phyloP scores from a whole-genome alignment of 192 early-diverging fungal species.

The Obelidium mucronatum region DNA sequence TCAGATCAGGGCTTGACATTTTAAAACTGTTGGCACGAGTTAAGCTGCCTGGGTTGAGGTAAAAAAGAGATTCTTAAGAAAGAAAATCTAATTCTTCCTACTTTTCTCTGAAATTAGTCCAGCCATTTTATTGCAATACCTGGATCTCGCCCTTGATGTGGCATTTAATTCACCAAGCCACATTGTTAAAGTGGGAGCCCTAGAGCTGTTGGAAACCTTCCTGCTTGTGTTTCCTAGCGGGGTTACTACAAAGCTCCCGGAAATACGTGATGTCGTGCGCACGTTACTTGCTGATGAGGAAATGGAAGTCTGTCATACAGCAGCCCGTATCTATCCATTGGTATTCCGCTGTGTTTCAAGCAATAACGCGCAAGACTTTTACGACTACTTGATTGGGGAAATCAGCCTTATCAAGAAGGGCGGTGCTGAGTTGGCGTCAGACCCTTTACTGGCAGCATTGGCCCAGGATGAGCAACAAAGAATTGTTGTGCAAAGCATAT shows the following conservation, averaged over 20 bases:
- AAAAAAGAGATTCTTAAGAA: background rate
- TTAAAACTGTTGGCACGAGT: conserved; percentile 50
- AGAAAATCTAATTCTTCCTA: no score
- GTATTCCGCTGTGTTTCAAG: conserved; percentile 52
- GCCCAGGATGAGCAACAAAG: conserved; percentile 52
- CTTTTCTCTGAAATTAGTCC: conserved; percentile 18
- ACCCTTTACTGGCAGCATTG: conserved; percentile 55
- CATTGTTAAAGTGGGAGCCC: conserved; percentile 54
- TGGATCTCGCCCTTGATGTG: conserved; percentile 59
- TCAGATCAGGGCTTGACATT: conserved; percentile 64
- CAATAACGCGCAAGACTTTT: conserved; percentile 50
- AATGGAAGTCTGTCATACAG: conserved; percentile 42
- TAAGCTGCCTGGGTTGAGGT: conserved; percentile 57
- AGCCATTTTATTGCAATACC: conserved; percentile 55
- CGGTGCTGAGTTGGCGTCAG: conserved; percentile 44
- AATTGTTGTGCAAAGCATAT: conserved; percentile 44
- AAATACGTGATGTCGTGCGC: conserved; percentile 58
- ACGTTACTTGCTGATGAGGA: conserved; percentile 54
- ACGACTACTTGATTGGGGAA: conserved; percentile 55
- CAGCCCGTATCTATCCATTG: conserved; percentile 58
- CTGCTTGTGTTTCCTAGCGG: conserved; percentile 63
- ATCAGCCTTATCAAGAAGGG: conserved; percentile 49
- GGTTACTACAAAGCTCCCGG: conserved; percentile 47
- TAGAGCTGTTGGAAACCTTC: conserved; percentile 60
- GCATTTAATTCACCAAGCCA: conserved; percentile 59